Evolutionary conservation across 2,329 filamentous ascomycete species (phyloP), one percentile per base, ranked within the genome.

Genomic region (Pestalotiopsis fici): DNA sequence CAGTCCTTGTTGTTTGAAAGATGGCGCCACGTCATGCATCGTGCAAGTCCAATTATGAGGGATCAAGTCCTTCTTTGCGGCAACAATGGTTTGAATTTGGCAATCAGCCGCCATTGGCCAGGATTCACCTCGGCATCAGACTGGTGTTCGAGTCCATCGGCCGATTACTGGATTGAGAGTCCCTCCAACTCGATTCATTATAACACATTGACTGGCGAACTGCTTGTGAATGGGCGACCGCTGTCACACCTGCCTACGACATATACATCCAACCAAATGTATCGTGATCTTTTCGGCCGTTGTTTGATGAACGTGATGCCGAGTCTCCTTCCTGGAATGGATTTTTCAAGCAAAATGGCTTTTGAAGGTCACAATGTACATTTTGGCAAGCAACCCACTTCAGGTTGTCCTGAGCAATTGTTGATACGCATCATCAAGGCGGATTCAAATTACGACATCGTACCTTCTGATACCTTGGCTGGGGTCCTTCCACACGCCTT

Each of bases 301-400:
- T 73, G 75, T 0, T 60, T 75, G 0, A 61, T 88, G 2, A 82
- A 87, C 9, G 82, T 86, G 1, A 77, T 82, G 71, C 83, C 83
- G 0, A 78, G 78, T 1, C 69, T 68, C 1, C 66, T 71, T 3
- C 70, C 73, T 0, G 82, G 82, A 2, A 81, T 87, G 79, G 64
- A 69, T 0, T 86, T 83, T 64, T 81, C 80, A 0, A 74, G 76
- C 0, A 82, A 78, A 35, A 74, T 72, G 1, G 3, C 35, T 0
- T 77, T 77, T 12, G 69, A 70, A 0, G 79, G 72, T 0, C 72
- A 81, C 64, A 65, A 65, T 0, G 57, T 87, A 0, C 75, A 79
- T 37, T 80, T 87, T 39, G 78, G 75, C 1, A 35, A 77, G 28
- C 31, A 66, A 0, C 65, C 81, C 1, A 72, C 86, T 4, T 73